Base-by-base conservation (phyloP, 805 yeast genomes). In the Candida silvatica region DNA sequence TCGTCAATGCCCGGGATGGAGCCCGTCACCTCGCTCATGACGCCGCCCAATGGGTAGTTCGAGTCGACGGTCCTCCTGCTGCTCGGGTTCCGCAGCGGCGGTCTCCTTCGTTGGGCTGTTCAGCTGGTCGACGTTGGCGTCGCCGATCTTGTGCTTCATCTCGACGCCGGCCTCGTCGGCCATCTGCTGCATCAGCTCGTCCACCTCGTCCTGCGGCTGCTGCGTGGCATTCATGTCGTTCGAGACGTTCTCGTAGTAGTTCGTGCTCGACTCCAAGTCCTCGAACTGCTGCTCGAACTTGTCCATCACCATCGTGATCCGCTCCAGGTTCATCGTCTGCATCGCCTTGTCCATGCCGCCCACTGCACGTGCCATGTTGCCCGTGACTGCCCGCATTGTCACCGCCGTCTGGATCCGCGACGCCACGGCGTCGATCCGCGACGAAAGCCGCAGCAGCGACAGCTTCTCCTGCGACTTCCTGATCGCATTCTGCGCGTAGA, bases 81-180 rank as follows among this genome's bases (percentile, higher is more conserved):
- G 96, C 59, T 90, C 97, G 6, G 40, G 34, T 45, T 83, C 94
- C 35, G 72, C 83, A 23, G 69, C 58, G 20, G 69, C 67, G 14
- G 42, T 14, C 12, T 40, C 44, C 29, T 42, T 44, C 22, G 32
- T 36, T 11, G 54, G 54, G 12, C 68, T 47, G 11, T 71, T 67
- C 3, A 67, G 47, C 14, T 35, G 32, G 9, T 67, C 69, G 2
- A 75, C 72, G 47, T 71, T 64, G 12, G 86, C 75, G 41, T 75
- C 82, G 16, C 58, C 59, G 42, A 94, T 74, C 34, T 85, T 80
- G 48, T 88, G 97, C 48, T 80, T 79, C 65, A 88, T 67, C 54
- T 92, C 97, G 29, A 92, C 66, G 2, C 98, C 99, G 1, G 96
- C 97, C 54, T 90, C 97, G 54, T 90, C 97, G 0, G 97, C 97